These are phyloP conservation scores for Neobulgaria alba DNA, from an alignment of 2,329 filamentous ascomycete species.

Conservation along the genomic window DNA sequence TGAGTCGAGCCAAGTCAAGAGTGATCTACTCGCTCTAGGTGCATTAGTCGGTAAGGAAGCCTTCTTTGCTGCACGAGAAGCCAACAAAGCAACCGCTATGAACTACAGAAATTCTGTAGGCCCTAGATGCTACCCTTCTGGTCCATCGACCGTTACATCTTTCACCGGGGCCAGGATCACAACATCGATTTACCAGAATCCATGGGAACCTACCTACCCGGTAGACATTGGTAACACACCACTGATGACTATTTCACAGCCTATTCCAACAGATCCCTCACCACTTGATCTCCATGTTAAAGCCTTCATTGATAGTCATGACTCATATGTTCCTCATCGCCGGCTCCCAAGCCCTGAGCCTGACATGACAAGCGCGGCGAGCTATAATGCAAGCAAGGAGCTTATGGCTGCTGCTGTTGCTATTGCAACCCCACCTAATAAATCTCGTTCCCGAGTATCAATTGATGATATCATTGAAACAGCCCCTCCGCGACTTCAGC, in stretches of 20 bases:
- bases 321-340: constrained; percentile 2
- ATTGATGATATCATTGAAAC: constrained; percentile 24
- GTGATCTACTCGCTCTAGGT: no score
- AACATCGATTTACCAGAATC: no score
- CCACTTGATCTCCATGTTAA: no score
- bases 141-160: background rate
- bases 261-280: no score
- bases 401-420: background rate
- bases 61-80: constrained; percentile 27
- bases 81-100: constrained; percentile 23
- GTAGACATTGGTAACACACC: no score
- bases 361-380: constrained; percentile 25
- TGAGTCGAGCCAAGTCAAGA: no score
- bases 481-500: background rate
- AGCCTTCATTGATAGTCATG: constrained; percentile 11
- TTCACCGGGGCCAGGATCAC: no score
- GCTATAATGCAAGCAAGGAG: constrained; percentile 20
- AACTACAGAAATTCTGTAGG: no score
- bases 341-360: constrained; percentile 16
- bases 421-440: constrained; percentile 1
- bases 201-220: no score
- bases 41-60: constrained; percentile 25
- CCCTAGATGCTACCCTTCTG: constrained; percentile 6
- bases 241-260: no score
- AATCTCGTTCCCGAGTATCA: constrained; percentile 21